These are phyloP conservation scores for Trichophyton schoenleinii DNA, from an alignment of 2,329 filamentous ascomycete species.

Conservation along the genomic window DNA sequence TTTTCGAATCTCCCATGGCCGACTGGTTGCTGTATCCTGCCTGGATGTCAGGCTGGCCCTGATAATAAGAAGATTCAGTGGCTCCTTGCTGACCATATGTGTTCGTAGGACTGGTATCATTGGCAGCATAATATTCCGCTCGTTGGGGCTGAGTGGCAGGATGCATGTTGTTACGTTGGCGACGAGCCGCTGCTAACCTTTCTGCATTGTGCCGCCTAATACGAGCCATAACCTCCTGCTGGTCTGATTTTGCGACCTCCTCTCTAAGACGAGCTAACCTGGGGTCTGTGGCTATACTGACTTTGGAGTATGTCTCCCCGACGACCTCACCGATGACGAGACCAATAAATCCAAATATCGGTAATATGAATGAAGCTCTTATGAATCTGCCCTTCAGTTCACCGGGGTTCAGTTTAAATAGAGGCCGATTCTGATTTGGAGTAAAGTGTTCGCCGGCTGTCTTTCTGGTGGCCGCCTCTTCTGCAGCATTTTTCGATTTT, in stretches of 20 bases:
- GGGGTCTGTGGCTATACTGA: not conserved
- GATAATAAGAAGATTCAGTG: not conserved
- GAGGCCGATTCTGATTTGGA: constrained; percentile 3
- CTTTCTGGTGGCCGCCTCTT: not conserved
- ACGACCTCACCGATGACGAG: not conserved
- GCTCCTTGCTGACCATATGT: not conserved
- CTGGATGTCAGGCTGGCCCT: not conserved
- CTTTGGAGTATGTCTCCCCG: not conserved
- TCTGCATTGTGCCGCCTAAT: not conserved
- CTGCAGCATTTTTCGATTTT: not conserved
- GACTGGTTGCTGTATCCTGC: not conserved
- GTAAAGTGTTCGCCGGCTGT: not conserved
- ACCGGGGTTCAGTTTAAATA: not conserved
- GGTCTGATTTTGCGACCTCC: not conserved
- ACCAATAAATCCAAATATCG: not conserved
- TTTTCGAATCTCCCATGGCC: constrained; percentile 6
- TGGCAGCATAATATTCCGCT: not conserved
- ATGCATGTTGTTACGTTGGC: not conserved
- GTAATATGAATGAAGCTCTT: not conserved
- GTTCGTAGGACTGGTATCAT: constrained; percentile 10
- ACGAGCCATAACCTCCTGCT: not conserved
- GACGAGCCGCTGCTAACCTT: not conserved
- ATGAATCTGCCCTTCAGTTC: not conserved
- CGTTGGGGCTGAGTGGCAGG: not conserved
- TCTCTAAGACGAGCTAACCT: constrained; percentile 5